These are phyloP conservation scores for Nepenthes gracilis DNA, from an alignment of 148 eudicot genomes.

Conservation along the genomic window DNA sequence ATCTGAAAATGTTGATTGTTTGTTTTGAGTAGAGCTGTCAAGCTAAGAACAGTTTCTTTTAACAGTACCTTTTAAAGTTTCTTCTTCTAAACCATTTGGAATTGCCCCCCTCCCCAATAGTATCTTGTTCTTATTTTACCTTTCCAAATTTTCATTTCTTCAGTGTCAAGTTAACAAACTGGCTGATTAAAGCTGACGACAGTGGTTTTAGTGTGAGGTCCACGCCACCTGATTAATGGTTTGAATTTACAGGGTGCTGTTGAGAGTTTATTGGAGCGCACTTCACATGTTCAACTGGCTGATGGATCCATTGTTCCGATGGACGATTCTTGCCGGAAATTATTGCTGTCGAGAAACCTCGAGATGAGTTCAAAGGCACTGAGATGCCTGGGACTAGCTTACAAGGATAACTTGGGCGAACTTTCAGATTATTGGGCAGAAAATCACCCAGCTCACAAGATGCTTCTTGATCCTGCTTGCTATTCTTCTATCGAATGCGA, in stretches of 20 bases:
- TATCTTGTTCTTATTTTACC: too few relatives aligned
- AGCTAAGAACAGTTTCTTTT: neutral
- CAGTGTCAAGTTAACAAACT: too few relatives aligned
- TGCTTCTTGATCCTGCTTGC: conserved; percentile 60
- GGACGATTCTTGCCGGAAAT: conserved; percentile 54
- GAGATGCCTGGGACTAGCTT: conserved; percentile 75
- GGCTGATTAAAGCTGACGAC: too few relatives aligned
- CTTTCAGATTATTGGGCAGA: conserved; percentile 46
- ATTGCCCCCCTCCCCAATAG: too few relatives aligned
- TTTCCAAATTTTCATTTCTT: too few relatives aligned
- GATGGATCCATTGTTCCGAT: conserved; percentile 66
- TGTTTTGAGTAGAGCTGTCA: too few relatives aligned
- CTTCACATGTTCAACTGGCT: conserved; percentile 61
- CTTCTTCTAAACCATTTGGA: too few relatives aligned
- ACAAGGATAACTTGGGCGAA: conserved; percentile 69
- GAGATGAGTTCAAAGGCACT: conserved; percentile 87
- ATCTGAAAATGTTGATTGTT: too few relatives aligned
- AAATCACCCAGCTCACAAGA: conserved; percentile 67
- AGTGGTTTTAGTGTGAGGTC: neutral
- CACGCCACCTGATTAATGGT: conserved; percentile 1
- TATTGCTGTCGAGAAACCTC: conserved; percentile 35
- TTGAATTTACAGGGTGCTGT: conserved; percentile 70
- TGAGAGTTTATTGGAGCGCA: conserved; percentile 73
- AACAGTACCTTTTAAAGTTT: neutral
- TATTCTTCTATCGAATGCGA: conserved; percentile 61